Base-by-base conservation (phyloP, 192 early-diverging fungal species). In the Entomortierella chlamydospora region DNA sequence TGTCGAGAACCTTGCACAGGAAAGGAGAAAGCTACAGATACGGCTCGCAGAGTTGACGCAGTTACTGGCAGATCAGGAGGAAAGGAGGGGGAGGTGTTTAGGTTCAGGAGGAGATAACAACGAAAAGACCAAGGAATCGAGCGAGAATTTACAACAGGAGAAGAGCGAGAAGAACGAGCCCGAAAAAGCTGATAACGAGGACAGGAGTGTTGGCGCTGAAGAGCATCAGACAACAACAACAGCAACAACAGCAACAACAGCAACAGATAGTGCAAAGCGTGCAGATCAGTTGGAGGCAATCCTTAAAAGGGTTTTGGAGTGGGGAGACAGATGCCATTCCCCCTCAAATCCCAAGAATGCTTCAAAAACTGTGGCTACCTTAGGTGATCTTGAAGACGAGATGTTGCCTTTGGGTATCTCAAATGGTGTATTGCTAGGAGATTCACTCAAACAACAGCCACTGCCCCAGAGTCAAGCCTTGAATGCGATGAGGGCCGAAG, bases 1-100 rank as follows among this genome's bases (percentile, higher is more conserved):
- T 43, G 63, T 79, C 0, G 76, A 79, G 53, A 31, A 28, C 23
- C 57, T 79, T 47, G 76, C 68, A n/a, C 25, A 31, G 13, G 76
- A 79, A 43, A 70, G 55, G 43, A 51, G 55, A 26, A 68, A 79
- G 41, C 34, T 79, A 1, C 76, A 79, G 58, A 63, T 57, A 1
- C 54, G 50, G 34, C 30, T 70, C 20, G 59, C 52, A 3, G 73
- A 77, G 28, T 34, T 77, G 37, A 68, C 65, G 4, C 28, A 57
- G 28, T 7, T 33, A 10, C 22, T 61, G 34, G 33, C 42, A 4
- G 58, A 56, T 2, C 25, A 54, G 25, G 64, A 67, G n/a, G 72
- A 61, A 33, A 43, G 13, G 29, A 13, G 26, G 45, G 4, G 41
- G 25, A 25, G 34, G 41, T 11, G 0, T 22, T 45, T n/a, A n/a